Evolutionary conservation across 495 filamentous ascomycete genomes (phyloP), one percentile per base, ranked within the genome.

Genomic region (Penicillium roqueforti): DNA sequence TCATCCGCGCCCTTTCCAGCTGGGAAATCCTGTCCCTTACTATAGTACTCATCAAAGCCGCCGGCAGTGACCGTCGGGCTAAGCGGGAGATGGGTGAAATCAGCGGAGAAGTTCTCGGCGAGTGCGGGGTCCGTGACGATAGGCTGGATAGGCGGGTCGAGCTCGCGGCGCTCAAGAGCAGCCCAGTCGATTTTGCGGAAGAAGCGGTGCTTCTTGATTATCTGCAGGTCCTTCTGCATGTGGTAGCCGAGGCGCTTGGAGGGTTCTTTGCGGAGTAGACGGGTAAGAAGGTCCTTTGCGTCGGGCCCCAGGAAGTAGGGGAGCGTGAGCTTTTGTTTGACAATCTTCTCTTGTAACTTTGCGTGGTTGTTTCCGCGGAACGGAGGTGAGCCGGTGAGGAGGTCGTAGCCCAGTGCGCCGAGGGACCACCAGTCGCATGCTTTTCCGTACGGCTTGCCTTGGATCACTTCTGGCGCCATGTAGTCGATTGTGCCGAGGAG

Each of bases 351-450:
- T 61, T 95, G 87, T 42, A 95, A 91, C 73, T 96, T 97, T 53
- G 87, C 80, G 62, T 93, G 81, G 73, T 96, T 97, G 72, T 85
- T 85, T 26, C 87, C 93, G 50, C 81, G 82, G 76, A 97, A 98
- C 1, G 95, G 95, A 1, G 92, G 89, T 7, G 80, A 79, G 31
- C 95, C 93, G 10, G 91, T 96, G 63, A 98, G 81, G 14, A 98
- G 81, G 68, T 98, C 93, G 67, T 83, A 92, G 41, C 89, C 91
- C 32, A 98, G 76, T 18, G 92, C 90, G 22, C 95, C 93, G 28
- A 98, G 85, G 4, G 92, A 95, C 93, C 93, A 98, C 92, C 92
- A 98, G 75, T 98, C 93, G 32, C 96, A 95, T 14, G 89, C 85
- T 67, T 89, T 90, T 67, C 91, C 91, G 68, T 98, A 98, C 0